Conservation (phyloP, 495 filamentous ascomycete genomes). For the Bathelium albidoporum region DNA sequence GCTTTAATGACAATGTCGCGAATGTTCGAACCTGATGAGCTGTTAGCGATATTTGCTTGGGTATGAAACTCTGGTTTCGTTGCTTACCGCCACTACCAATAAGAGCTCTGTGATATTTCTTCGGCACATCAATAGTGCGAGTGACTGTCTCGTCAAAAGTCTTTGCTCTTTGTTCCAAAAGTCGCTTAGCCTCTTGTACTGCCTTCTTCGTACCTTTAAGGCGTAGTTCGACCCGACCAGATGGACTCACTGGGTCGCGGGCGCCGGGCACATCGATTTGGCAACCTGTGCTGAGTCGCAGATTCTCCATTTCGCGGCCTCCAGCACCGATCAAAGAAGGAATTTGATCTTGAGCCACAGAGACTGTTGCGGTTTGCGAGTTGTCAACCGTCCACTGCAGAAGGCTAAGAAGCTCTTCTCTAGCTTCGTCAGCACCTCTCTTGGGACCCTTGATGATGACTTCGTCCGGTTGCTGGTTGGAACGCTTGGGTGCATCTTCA, state of each 20-base stretch:
- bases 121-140: constrained; percentile 75
- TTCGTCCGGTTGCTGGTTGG: constrained; percentile 74
- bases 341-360: constrained; percentile 78
- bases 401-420: constrained; percentile 77
- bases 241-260: constrained; percentile 48
- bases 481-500: constrained; percentile 61
- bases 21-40: constrained; percentile 63
- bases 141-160: constrained; percentile 79
- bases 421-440: constrained; percentile 79
- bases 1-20: constrained; percentile 78
- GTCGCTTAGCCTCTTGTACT: constrained; percentile 79
- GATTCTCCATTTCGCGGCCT: constrained; percentile 79
- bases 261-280: constrained; percentile 80
- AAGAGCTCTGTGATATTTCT: constrained; percentile 79
- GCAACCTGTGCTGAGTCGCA: constrained; percentile 70
- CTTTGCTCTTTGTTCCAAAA: constrained; percentile 70
- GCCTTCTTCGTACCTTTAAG: constrained; percentile 84
- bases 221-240: constrained; percentile 66
- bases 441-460: constrained; percentile 83
- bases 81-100: constrained; percentile 81
- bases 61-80: constrained; percentile 5
- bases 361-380: constrained; percentile 63
- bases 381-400: constrained; percentile 81
- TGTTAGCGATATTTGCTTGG: constrained; percentile 22
- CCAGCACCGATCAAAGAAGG: constrained; percentile 83